Conservation (phyloP, 2,329 filamentous ascomycete genomes). For the Neofusicoccum cordaticola region DNA sequence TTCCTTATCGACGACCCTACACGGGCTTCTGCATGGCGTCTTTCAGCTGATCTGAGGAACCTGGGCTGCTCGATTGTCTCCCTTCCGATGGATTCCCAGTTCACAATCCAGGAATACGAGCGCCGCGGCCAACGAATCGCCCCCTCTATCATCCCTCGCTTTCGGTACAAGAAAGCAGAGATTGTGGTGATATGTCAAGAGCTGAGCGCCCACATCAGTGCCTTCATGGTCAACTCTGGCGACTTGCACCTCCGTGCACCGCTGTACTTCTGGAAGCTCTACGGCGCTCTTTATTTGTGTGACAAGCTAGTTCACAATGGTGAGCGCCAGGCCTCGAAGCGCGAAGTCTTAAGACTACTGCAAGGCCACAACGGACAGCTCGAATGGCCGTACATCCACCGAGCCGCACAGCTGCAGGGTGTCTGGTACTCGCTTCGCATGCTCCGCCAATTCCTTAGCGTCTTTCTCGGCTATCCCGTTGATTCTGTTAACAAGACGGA, state of each 20-base stretch:
- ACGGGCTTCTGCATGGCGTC: constrained; percentile 42
- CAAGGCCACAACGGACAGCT: not conserved
- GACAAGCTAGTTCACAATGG: constrained; percentile 3
- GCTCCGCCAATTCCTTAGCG: constrained; percentile 11
- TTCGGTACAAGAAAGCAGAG: not conserved
- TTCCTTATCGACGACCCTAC: constrained; percentile 53
- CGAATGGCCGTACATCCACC: constrained; percentile 9
- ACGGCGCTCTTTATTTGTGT: not conserved
- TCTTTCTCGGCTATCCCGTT: not conserved
- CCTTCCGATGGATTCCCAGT: not conserved
- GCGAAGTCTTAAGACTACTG: not conserved
- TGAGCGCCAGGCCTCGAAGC: not conserved
- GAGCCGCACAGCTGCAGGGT: constrained; percentile 9
- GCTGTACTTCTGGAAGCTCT: constrained; percentile 13
- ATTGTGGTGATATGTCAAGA: not conserved
- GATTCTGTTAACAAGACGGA: not conserved
- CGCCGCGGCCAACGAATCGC: constrained; percentile 7
- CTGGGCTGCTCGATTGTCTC: constrained; percentile 40
- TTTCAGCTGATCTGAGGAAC: constrained; percentile 35
- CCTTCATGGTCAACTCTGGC: constrained; percentile 1
- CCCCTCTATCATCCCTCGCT: not conserved
- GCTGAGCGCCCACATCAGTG: constrained; percentile 4
- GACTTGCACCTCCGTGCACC: not conserved
- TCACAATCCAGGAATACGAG: constrained; percentile 6
- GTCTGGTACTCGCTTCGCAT: constrained; percentile 16